phyloP scores from a whole-genome alignment of 495 filamentous ascomycete species.

The Monascus purpureus region DNA sequence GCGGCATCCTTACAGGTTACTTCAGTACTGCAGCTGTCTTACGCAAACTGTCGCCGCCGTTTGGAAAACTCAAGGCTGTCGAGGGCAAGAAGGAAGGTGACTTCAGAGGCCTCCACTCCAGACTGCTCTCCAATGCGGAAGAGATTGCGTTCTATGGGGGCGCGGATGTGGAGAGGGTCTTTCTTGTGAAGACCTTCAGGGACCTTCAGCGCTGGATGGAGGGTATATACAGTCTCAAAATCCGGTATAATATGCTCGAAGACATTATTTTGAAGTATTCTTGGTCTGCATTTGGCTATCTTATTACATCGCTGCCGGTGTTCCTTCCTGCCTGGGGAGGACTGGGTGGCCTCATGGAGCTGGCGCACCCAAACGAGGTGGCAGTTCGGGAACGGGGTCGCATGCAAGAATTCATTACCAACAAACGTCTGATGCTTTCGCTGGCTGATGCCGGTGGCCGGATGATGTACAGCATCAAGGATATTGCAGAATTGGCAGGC shows the following conservation, averaged over 20 bases:
- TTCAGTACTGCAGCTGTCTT: conserved; percentile 82
- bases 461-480: conserved; percentile 99
- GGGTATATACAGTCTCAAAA: conserved; percentile 87
- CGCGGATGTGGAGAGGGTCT: conserved; percentile 79
- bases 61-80: conserved; percentile 90
- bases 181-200: conserved; percentile 80
- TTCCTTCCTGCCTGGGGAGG: conserved; percentile 95
- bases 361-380: conserved; percentile 26
- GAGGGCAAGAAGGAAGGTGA: conserved; percentile 90
- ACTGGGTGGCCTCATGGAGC: conserved; percentile 54
- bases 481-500: conserved; percentile 83
- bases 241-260: conserved; percentile 96
- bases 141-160: conserved; percentile 99
- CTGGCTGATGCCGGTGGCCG: conserved; percentile 90
- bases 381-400: conserved; percentile 59
- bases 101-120: conserved; percentile 76
- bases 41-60: conserved; percentile 77
- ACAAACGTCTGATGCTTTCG: conserved; percentile 96
- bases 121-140: conserved; percentile 92
- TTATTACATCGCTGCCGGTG: conserved; percentile 81
- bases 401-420: conserved; percentile 99
- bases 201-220: conserved; percentile 92
- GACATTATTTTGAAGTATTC: conserved; percentile 97
- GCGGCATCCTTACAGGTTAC: conserved; percentile 79
- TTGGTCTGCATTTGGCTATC: conserved; percentile 95